Evolutionary conservation across 164 flowering plant species (phyloP), one percentile per base, ranked within the genome.

Genomic region (Cinnamomum micranthum): DNA sequence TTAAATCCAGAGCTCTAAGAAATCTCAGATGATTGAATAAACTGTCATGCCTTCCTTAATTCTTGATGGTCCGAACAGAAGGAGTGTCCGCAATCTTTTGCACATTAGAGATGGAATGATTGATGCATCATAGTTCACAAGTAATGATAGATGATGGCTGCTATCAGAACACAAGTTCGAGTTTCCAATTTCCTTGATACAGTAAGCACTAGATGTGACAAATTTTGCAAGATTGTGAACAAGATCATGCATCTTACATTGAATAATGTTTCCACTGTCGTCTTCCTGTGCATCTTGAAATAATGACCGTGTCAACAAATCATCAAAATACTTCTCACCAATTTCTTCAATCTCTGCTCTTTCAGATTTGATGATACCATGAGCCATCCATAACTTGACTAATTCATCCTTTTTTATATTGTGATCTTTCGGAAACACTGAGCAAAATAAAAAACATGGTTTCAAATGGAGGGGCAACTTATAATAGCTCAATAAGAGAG

Each of bases 401-500:
- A 52, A 14, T 52, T 19, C 19, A 52, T 13, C 15, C 59, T 19
- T 52, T 5, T 52, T 19, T 13, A 52, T 13, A 11, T 14, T 20
- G 2, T 52, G 19, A 13, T 19, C 59, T 52, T 52, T 52, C 19
- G 59, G 59, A 19, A 52, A 78, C 4, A 71, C 22, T 0, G 67
- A 65, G 50, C 77, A 78, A 71, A 52, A 74, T 15, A 58, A 50
- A 33, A 74, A 71, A 24, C 74, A 72, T 31, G n/a, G 65, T 25
- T 24, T 77, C 31, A 77, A 50, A 68, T 31, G 60, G n/a, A 55
- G 27, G 19, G 77, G 68, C 23, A 78, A 47, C 24, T 74, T 23
- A 9, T 58, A 6, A 50, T 71, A 71, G 47, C 74, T 64, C 71
- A 78, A 27, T 41, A 20, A 23, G 33, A 78, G 35, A 33, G 41